A percentile compares a stretch with the other conserved stretches of the same genome.
Evolutionary conservation across 768 basidiomycete species (phyloP).

Genomic region (Agaricus subrufescens): DNA sequence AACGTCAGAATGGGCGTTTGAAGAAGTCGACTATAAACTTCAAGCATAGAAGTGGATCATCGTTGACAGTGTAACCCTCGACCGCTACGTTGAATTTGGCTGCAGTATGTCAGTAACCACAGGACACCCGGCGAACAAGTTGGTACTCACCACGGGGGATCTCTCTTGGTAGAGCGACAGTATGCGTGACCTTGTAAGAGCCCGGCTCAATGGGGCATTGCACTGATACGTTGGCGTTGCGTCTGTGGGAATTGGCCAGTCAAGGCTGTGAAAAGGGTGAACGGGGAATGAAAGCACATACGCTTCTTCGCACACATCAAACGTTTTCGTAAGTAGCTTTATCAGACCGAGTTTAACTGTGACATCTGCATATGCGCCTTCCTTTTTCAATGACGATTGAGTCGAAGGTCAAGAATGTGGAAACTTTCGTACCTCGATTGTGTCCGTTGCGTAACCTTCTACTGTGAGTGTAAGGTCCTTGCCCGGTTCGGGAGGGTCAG

Average conservation of each 20-base stretch:
- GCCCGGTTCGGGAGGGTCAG: conserved; percentile 89
- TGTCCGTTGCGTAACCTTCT: conserved; percentile 49
- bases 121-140: background rate
- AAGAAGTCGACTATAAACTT: conserved; percentile 72
- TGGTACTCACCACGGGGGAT: conserved; percentile 66
- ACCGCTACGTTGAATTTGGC: conserved; percentile 82
- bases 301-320: conserved; percentile 94
- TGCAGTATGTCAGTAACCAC: conserved; percentile 24
- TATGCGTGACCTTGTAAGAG: conserved; percentile 66
- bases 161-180: conserved; percentile 83
- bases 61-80: conserved; percentile 62
- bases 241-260: conserved; percentile 36
- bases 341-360: conserved; percentile 87
- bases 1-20: background rate
- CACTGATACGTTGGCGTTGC: conserved; percentile 66
- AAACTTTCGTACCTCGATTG: conserved; percentile 52
- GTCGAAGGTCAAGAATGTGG: background rate
- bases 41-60: conserved; percentile 76
- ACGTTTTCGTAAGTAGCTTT: conserved; percentile 77
- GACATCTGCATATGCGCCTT: conserved; percentile 88
- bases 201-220: conserved; percentile 83
- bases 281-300: conserved; percentile 39
- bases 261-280: background rate
- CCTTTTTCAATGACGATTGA: conserved; percentile 37
- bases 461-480: conserved; percentile 81